These are phyloP conservation scores for Talaromyces wortmannii DNA, from an alignment of 495 filamentous ascomycete genomes.

Conservation along the genomic window DNA sequence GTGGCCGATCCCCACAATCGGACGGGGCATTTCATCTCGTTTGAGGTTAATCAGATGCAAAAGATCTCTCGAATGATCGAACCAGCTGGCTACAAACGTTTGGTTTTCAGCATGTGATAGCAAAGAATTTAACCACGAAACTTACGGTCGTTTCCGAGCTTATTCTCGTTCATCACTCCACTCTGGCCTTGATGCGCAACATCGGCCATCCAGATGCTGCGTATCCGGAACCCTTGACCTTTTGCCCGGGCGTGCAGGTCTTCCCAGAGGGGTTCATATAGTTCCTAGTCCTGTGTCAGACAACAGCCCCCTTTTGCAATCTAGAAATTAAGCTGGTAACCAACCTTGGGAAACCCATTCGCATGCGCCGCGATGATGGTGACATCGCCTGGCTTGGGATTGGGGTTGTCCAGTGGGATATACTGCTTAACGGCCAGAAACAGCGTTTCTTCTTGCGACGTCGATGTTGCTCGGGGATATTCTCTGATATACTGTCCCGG, in stretches of 20 bases:
- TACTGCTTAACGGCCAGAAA: constrained; percentile 79
- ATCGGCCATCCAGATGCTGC: constrained; percentile 83
- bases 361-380: constrained; percentile 82
- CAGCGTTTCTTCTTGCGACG: constrained; percentile 55
- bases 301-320: background rate
- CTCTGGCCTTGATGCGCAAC: constrained; percentile 70
- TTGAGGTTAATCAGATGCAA: constrained; percentile 83
- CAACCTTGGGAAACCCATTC: constrained; percentile 84
- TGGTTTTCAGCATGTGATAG: background rate
- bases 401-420: constrained; percentile 58
- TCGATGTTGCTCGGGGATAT: constrained; percentile 56
- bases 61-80: constrained; percentile 81
- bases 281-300: constrained; percentile 42
- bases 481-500: constrained; percentile 67
- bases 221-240: constrained; percentile 57
- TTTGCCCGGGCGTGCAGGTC: constrained; percentile 54
- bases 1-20: constrained; percentile 86
- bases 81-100: constrained; percentile 60
- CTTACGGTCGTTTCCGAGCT: constrained; percentile 73
- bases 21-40: constrained; percentile 74
- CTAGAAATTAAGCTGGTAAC: constrained; percentile 1
- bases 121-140: constrained; percentile 4
- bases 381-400: constrained; percentile 62
- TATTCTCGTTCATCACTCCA: constrained; percentile 65
- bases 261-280: constrained; percentile 86